These are phyloP conservation scores for Malus hybrid DNA, from an alignment of 331 rosid species.

Conservation along the genomic window DNA sequence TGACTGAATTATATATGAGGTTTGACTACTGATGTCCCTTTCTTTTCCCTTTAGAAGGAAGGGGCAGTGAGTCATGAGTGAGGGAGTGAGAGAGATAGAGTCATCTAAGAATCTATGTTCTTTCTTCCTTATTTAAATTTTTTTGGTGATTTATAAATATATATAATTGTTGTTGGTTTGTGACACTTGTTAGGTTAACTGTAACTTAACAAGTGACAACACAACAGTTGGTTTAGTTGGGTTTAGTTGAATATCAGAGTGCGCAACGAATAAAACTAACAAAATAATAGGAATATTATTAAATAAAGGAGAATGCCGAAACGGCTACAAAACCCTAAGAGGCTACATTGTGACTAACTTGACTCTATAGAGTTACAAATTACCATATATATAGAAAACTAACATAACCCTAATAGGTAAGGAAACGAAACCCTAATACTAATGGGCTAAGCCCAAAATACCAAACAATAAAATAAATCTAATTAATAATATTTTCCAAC, in stretches of 20 bases:
- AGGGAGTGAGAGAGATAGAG: neutral
- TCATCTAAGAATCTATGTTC: neutral
- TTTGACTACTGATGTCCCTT: neutral
- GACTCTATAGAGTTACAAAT: too few relatives aligned
- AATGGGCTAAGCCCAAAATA: too few relatives aligned
- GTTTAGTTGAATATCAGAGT: neutral
- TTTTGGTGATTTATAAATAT: neutral
- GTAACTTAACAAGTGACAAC: slow-evolving; percentile 22
- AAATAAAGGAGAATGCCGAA: too few relatives aligned
- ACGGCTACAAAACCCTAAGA: too few relatives aligned
- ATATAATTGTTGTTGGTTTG: neutral
- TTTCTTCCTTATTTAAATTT: neutral
- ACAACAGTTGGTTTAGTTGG: slow-evolving; percentile 1
- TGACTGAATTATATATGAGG: slow-evolving; percentile 3
- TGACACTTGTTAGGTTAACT: slow-evolving; percentile 19
- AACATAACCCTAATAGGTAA: too few relatives aligned
- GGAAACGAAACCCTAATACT: too few relatives aligned
- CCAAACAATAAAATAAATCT: too few relatives aligned
- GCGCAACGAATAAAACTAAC: too few relatives aligned
- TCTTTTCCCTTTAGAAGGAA: neutral
- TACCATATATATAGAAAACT: too few relatives aligned
- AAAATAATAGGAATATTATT: too few relatives aligned
- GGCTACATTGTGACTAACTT: too few relatives aligned
- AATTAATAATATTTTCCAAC: too few relatives aligned
- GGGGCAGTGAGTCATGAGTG: neutral